Base-by-base conservation (phyloP, 2,329 filamentous ascomycete genomes). In the Alternaria incomplexa region DNA sequence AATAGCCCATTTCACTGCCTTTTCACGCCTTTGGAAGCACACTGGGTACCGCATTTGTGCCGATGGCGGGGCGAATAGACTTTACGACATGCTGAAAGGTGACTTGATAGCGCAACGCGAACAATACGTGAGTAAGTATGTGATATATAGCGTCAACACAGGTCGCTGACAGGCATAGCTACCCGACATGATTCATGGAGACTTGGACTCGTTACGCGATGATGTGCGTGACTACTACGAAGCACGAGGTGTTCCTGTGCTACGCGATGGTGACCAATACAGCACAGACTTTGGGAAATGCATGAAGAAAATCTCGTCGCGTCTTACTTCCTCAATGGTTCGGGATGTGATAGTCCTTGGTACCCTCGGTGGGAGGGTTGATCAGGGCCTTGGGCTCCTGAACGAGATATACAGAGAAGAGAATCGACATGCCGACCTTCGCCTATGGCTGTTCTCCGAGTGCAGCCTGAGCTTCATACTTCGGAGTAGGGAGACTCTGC, bases 281-380 rank as follows among this genome's bases (percentile, higher is more conserved):
- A 91, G 90, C 20, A 97, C 96, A 26, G 96, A 99, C 79, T 97
- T 98, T 72, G 90, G 87, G 71, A 99, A 99, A 69, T 80, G 77
- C n/a, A 83, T 92, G 89, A 72, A 87, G 91, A 69, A 84, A 80
- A 68, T 90, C 86, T 69, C 69, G 9, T 69, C 71, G 6, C 64
- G 80, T 85, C 89, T 66, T 20, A 55, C 64, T 23, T 65, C 63
- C 30, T 54, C 61, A 15, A 58, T 57, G 15, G 63, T 58, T 15
- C 86, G 85, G 51, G 67, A 95, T 73, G 89, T 97, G n/a, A 84
- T 97, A 12, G 89, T 92, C 40, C 82, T 97, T 7, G 94, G 95
- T 44, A 93, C 94, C 2, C 86, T 98, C 1, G 93, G 93, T 46
- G 96, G 96, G 7, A 89, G 96, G 28, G 91, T 98, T 15, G 96